Evolutionary conservation across 1,139 yeast species (phyloP).

Genomic region (Barnettozyma hawaiiensis): DNA sequence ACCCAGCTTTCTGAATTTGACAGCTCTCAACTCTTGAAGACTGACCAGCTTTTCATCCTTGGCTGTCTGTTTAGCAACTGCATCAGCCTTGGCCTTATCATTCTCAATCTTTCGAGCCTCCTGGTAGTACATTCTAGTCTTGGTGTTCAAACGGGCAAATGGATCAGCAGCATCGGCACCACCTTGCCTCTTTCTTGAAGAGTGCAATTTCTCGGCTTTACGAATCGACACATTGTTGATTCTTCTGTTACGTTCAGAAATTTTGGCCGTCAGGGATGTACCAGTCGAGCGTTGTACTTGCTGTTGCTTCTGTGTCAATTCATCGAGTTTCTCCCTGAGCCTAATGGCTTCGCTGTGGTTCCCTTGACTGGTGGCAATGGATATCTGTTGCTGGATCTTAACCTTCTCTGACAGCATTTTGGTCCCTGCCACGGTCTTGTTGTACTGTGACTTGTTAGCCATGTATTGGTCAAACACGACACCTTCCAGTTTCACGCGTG

Average conservation of each 20-base stretch:
- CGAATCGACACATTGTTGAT: slow-evolving; percentile 73
- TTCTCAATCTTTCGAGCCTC: slow-evolving; percentile 41
- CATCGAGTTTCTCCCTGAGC: slow-evolving; percentile 15
- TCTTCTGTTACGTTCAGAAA: slow-evolving; percentile 62
- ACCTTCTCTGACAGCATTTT: slow-evolving; percentile 70
- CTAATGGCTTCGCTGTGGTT: slow-evolving; percentile 1
- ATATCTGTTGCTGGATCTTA: slow-evolving; percentile 64
- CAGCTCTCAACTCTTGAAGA: slow-evolving; percentile 25
- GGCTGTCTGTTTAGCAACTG: slow-evolving; percentile 32
- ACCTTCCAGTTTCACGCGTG: slow-evolving; percentile 62
- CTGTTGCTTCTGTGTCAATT: slow-evolving; percentile 43
- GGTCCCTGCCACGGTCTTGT: slow-evolving; percentile 54
- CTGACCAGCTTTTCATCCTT: slow-evolving; percentile 33
- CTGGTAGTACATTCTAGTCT: slow-evolving; percentile 74
- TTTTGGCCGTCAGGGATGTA: slow-evolving; percentile 32
- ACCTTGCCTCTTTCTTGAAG: slow-evolving; percentile 50
- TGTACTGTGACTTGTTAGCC: slow-evolving; percentile 59
- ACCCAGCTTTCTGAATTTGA: slow-evolving; percentile 35
- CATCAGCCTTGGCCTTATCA: slow-evolving; percentile 38
- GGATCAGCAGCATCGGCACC: slow-evolving; percentile 63
- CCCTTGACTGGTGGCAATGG: slow-evolving; percentile 47
- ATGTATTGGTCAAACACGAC: slow-evolving; percentile 78
- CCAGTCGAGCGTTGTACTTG: neutral
- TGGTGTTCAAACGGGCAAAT: slow-evolving; percentile 81
- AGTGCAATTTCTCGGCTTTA: slow-evolving; percentile 67